Base-by-base conservation (phyloP, 495 filamentous ascomycete genomes). In the Paragyromitra xinjiangensis region DNA sequence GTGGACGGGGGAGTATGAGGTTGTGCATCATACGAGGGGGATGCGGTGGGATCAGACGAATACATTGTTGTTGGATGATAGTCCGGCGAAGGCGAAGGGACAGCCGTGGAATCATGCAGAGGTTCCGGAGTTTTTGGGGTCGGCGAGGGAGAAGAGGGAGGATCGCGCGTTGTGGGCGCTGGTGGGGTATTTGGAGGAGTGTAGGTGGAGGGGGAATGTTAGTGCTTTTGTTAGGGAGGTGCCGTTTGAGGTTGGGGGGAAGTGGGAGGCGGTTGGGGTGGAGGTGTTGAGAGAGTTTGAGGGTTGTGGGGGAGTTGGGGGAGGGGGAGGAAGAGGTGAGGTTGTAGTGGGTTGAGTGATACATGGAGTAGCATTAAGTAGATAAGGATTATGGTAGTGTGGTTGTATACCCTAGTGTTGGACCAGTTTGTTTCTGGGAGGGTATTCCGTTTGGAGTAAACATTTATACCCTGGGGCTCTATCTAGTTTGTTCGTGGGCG, bases 51-150 rank as follows among this genome's bases (percentile, higher is more conserved):
- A 87, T 74, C 95, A 97, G 83, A 85, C 84, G n/a, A 95, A 98
- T 82, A 98, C 95, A 0, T 85, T 99, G 40, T 85, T 99, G 12
- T 90, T 98, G 26, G 95, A 99, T 76, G 96, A 98, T 83, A 91
- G 89, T 62, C 81, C 81, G 11, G 84, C 92, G 73, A 99, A 98
- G 85, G 95, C 91, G 1, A 85, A 86, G 64, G 90, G 88, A 70
- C 92, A 99, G 82, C 96, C 96, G 0, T 89, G 87, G 84, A 99
- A 98, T 71, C 88, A 93, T 24, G 83, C 98, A 11, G 85, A 91
- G 73, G 86, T 98, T 44, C 91, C 93, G 0, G 94, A 95, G 81
- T 97, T 95, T 81, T 82, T 78, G 0, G 88, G 88, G 0, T 83
- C 83, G 5, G 64, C 78, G 2, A 1, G 0, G 0, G 55, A 67